These are phyloP conservation scores for Lichtheimia corymbifera DNA, from an alignment of 371 early-diverging fungal genomes.

Conservation along the genomic window DNA sequence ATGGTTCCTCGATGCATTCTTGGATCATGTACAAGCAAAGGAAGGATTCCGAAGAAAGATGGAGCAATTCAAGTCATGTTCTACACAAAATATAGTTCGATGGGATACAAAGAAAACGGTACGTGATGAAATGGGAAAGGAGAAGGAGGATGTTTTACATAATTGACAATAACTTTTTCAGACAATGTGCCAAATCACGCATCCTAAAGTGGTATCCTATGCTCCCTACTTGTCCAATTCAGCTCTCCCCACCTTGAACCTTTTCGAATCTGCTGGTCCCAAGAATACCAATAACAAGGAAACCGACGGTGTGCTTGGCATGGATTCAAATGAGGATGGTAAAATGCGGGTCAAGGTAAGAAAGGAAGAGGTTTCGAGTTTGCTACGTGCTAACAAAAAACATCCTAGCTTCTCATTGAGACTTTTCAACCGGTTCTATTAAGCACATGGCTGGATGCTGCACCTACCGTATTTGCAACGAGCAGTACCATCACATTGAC, in stretches of 20 bases:
- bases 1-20: slow-evolving; percentile 57
- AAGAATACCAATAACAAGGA: background rate
- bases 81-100: slow-evolving; percentile 12
- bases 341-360: slow-evolving; percentile 21
- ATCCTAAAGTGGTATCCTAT: slow-evolving; percentile 15
- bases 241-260: slow-evolving; percentile 12
- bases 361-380: background rate
- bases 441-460: slow-evolving; percentile 74
- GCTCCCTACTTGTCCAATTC: slow-evolving; percentile 26
- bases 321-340: background rate
- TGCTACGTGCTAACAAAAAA: background rate
- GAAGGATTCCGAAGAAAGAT: slow-evolving; percentile 41
- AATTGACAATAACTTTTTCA: background rate
- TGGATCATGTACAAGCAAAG: slow-evolving; percentile 46
- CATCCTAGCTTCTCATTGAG: slow-evolving; percentile 39
- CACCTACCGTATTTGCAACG: slow-evolving; percentile 63
- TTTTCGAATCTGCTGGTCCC: slow-evolving; percentile 39
- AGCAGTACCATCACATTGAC: slow-evolving; percentile 33
- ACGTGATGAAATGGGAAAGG: background rate
- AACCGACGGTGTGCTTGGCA: background rate
- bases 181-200: slow-evolving; percentile 11
- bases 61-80: slow-evolving; percentile 6
- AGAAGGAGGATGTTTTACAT: too few relatives aligned
- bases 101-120: background rate
- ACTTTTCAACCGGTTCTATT: slow-evolving; percentile 66